phyloP scores from a whole-genome alignment of 2,329 filamentous ascomycete genomes.

The Chaetomium globosum region DNA sequence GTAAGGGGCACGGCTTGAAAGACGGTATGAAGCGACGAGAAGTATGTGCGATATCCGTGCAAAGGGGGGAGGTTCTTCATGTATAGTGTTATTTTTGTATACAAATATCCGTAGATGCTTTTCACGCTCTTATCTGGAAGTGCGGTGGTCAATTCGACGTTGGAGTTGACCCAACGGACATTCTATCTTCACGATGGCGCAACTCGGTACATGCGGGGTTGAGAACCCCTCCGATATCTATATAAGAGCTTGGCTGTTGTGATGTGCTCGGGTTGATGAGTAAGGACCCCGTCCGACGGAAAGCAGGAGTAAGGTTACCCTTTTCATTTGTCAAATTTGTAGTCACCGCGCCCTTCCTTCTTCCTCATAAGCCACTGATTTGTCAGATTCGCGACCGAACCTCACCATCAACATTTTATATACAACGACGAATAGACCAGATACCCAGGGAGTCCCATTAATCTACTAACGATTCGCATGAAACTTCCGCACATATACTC shows the following conservation, averaged over 20 bases:
- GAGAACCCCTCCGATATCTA: too few species aligned
- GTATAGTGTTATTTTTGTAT: conserved; percentile 15
- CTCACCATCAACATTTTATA: not conserved
- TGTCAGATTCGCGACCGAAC: not conserved
- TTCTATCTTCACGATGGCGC: not conserved
- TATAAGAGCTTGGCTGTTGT: not conserved
- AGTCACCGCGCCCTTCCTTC: not conserved
- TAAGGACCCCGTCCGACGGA: not conserved
- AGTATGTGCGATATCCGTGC: conserved; percentile 14
- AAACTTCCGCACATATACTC: not conserved
- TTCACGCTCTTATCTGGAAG: not conserved
- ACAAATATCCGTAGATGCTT: conserved; percentile 21
- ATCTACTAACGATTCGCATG: not conserved
- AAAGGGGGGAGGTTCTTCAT: not conserved
- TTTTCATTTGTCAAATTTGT: not conserved
- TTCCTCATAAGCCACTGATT: not conserved
- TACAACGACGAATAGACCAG: not conserved
- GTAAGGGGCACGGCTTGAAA: not conserved
- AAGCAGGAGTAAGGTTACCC: not conserved
- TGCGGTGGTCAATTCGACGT: not conserved
- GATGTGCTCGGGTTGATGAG: not conserved
- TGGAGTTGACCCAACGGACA: not conserved
- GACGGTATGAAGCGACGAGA: conserved; percentile 15
- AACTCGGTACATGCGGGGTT: not conserved
- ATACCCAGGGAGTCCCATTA: not conserved